Percentiles rank a stretch among this genome's conserved stretches.
phyloP scores from a whole-genome alignment of 177 flowering plant genomes.

The Vitis hybrid region DNA sequence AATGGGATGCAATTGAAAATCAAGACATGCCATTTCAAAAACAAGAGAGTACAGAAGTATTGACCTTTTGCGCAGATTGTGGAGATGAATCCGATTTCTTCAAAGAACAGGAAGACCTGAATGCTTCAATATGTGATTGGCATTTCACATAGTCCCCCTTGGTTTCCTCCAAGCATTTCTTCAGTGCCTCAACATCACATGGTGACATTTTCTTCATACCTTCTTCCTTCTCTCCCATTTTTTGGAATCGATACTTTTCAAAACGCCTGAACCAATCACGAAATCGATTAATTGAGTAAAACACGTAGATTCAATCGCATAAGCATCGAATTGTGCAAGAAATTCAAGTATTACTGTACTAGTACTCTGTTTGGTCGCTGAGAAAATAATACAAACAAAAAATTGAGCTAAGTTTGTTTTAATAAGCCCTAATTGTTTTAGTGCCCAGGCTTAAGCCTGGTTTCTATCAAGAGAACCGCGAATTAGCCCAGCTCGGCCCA shows the following conservation, averaged over 20 bases:
- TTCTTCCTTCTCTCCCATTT: conserved; percentile 21
- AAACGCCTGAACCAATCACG: background rate
- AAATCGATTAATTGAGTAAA: background rate
- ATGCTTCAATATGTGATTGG: conserved; percentile 49
- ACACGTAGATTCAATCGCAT: no score
- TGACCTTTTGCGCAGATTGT: no score
- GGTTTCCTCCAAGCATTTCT: conserved; percentile 57
- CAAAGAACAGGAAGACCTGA: conserved; percentile 45
- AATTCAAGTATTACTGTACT: background rate
- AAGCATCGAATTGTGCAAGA: no score
- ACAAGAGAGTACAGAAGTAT: no score
- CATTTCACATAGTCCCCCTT: conserved; percentile 53
- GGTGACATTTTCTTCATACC: conserved; percentile 39
- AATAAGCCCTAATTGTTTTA: no score
- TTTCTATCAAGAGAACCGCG: no score
- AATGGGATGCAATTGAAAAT: no score
- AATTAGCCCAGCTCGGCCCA: no score
- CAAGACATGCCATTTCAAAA: no score
- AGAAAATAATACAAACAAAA: background rate
- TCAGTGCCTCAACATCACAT: conserved; percentile 55
- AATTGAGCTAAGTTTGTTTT: background rate
- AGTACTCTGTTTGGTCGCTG: background rate
- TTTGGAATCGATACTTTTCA: background rate
- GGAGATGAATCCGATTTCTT: conserved; percentile 26
- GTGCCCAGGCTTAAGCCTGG: no score